These are phyloP conservation scores for Fusarium penzigii DNA, from an alignment of 2,329 filamentous ascomycete species.

Conservation along the genomic window DNA sequence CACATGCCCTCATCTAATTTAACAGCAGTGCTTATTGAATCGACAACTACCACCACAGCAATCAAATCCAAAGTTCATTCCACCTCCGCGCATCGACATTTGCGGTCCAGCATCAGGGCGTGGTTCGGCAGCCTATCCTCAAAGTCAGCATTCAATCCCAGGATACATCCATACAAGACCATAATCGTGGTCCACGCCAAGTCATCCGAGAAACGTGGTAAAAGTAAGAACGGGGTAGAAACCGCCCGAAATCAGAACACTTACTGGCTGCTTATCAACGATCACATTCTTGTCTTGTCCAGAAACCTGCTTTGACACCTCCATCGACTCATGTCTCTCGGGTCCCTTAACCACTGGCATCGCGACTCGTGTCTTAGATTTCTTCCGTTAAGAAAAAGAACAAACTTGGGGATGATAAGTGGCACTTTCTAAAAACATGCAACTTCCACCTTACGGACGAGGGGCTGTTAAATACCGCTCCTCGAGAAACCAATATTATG, in stretches of 20 bases:
- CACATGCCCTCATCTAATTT: neutral
- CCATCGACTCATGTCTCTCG: neutral
- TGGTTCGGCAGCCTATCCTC: constrained; percentile 20
- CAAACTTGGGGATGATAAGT: neutral
- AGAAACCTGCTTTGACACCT: neutral
- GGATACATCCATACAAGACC: neutral
- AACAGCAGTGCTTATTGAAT: constrained; percentile 34
- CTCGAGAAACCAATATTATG: neutral
- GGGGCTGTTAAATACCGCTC: neutral
- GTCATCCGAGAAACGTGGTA: too few species aligned
- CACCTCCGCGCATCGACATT: constrained; percentile 29
- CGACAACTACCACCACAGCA: constrained; percentile 32
- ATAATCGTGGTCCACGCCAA: too few species aligned
- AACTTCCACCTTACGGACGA: too few species aligned
- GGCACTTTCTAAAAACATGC: too few species aligned
- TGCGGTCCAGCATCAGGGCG: constrained; percentile 26
- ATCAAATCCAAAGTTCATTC: constrained; percentile 28
- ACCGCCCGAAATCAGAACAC: neutral
- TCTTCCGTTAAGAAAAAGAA: neutral
- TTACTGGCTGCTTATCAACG: neutral
- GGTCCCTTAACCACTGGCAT: neutral
- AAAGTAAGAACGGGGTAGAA: too few species aligned
- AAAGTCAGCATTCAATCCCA: neutral
- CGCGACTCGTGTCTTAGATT: neutral
- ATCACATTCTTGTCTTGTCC: neutral